Conservation (phyloP, 148 eudicot genomes). For the Suaeda aralocaspica region DNA sequence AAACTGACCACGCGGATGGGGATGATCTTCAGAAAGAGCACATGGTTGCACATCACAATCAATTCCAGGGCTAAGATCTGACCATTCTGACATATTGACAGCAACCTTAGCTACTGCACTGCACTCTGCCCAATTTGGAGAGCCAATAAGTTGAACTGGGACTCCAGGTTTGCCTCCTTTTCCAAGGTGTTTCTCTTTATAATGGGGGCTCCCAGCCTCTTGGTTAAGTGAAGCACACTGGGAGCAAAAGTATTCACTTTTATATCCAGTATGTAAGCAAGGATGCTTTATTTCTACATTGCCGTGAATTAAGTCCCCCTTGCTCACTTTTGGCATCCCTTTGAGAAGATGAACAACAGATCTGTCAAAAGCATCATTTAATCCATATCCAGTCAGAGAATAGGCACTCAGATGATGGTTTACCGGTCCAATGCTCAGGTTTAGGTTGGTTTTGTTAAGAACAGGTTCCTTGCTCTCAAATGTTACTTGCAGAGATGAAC, state of each 20-base stretch:
- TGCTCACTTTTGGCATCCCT: constrained; percentile 44
- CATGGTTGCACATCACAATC: constrained; percentile 88
- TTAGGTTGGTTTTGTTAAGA: constrained; percentile 62
- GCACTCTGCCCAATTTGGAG: constrained; percentile 90
- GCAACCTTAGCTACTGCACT: constrained; percentile 67
- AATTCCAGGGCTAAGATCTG: constrained; percentile 55
- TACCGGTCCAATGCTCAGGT: constrained; percentile 82
- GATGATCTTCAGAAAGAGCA: constrained; percentile 70
- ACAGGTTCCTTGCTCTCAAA: constrained; percentile 68
- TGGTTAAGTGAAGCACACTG: constrained; percentile 55
- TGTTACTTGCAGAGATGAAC: constrained; percentile 95
- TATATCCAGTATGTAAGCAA: constrained; percentile 84
- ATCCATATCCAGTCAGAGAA: constrained; percentile 90
- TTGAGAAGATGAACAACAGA: constrained; percentile 78
- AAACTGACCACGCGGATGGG: constrained; percentile 85
- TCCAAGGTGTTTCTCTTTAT: constrained; percentile 30
- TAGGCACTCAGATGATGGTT: constrained; percentile 93
- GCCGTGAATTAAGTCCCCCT: constrained; percentile 50
- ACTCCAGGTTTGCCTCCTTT: constrained; percentile 58
- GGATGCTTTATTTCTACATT: constrained; percentile 77
- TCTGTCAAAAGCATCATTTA: constrained; percentile 97
- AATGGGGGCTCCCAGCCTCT: constrained; percentile 44
- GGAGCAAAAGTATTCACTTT: constrained; percentile 63
- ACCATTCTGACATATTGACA: constrained; percentile 95
- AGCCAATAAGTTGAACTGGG: constrained; percentile 63